phyloP scores from a whole-genome alignment of 1,139 yeast genomes.

The Yamadazyma mexicana region DNA sequence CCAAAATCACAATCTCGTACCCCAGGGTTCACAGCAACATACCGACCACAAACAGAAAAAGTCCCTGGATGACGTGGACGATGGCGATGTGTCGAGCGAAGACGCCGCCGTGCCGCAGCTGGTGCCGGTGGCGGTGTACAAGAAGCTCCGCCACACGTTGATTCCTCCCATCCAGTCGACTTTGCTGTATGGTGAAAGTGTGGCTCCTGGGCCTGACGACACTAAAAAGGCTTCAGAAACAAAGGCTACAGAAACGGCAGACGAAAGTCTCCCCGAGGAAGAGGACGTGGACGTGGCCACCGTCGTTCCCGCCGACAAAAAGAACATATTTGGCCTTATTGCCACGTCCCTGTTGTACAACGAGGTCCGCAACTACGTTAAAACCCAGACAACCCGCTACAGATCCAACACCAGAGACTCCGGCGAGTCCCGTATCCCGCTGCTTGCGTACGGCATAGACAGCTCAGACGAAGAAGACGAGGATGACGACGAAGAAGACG shows the following conservation, averaged over 20 bases:
- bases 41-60: no score
- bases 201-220: no score
- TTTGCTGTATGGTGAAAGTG: neutral
- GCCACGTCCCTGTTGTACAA: constrained; percentile 15
- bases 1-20: no score
- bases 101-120: neutral
- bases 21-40: no score
- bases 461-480: constrained; percentile 11
- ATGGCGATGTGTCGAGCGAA: no score
- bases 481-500: constrained; percentile 7
- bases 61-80: constrained; percentile 3
- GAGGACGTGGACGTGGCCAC: constrained; percentile 16
- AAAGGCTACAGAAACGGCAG: no score
- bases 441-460: constrained; percentile 11
- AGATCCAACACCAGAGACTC: constrained; percentile 5
- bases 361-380: constrained; percentile 15
- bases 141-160: constrained; percentile 1
- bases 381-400: constrained; percentile 5
- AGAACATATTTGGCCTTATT: constrained; percentile 10
- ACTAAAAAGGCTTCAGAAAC: no score
- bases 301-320: constrained; percentile 9
- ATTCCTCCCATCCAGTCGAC: constrained; percentile 6
- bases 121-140: neutral
- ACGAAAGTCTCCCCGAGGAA: no score
- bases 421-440: constrained; percentile 1